Percentiles rank a stretch among this genome's conserved stretches.
phyloP scores from a whole-genome alignment of 306 rosid species.

The Pterocarpus santalinus region DNA sequence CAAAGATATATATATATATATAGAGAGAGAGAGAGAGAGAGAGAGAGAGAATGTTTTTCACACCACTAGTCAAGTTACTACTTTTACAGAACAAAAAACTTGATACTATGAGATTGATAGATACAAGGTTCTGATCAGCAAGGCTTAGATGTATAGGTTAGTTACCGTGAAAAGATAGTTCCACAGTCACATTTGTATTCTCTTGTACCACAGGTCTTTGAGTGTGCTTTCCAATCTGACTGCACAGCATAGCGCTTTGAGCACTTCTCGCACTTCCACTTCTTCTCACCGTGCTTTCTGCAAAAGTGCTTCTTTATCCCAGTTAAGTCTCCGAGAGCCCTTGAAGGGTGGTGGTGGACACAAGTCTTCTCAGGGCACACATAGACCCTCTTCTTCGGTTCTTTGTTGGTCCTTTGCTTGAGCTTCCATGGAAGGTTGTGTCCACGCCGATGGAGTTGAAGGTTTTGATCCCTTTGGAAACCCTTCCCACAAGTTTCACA shows the following conservation, averaged over 20 bases:
- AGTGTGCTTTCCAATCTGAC: constrained; percentile 94
- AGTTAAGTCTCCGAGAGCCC: constrained; percentile 90
- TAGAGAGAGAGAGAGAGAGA: neutral
- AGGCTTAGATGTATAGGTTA: neutral
- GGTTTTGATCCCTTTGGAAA: constrained; percentile 90
- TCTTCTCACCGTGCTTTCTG: constrained; percentile 92
- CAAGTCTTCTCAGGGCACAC: constrained; percentile 90
- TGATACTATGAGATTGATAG: neutral
- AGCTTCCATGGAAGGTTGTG: constrained; percentile 96
- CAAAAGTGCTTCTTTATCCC: constrained; percentile 98
- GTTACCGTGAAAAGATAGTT: constrained; percentile 87
- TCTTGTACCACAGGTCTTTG: constrained; percentile 89
- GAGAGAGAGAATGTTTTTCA: neutral
- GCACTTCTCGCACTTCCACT: constrained; percentile 94
- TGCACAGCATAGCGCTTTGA: constrained; percentile 91
- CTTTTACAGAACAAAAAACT: neutral
- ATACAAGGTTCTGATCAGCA: neutral
- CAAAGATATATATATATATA: neutral
- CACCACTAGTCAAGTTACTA: constrained; percentile 4
- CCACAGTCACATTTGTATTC: constrained; percentile 96
- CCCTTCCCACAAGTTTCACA: constrained; percentile 93
- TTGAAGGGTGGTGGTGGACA: constrained; percentile 78
- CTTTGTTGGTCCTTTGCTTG: constrained; percentile 82
- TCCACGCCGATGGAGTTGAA: constrained; percentile 86
- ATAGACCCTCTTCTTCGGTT: constrained; percentile 75